phyloP scores from a whole-genome alignment of 164 flowering plant species.

The Magnolia kwangsiensis region DNA sequence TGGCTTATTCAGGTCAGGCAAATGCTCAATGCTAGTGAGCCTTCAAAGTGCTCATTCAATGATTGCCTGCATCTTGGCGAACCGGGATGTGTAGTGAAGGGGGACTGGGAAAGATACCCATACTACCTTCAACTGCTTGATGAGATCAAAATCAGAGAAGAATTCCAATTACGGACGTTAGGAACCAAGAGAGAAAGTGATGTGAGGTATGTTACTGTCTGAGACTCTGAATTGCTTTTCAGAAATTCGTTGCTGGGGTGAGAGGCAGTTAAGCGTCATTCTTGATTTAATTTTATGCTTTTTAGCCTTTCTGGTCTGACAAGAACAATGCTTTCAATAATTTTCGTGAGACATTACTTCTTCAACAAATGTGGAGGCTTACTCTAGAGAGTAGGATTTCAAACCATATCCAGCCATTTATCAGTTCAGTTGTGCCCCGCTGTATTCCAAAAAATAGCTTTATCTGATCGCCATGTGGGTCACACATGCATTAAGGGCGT shows the following conservation, averaged over 20 bases:
- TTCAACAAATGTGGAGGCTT: no score
- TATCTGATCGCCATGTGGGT: no score
- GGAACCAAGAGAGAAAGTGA: slow-evolving; percentile 92
- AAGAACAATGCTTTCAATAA: no score
- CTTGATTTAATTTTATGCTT: no score
- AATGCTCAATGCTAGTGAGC: slow-evolving; percentile 42
- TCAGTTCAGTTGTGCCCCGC: no score
- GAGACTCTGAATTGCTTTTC: background rate
- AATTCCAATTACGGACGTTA: slow-evolving; percentile 71
- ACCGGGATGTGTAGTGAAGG: slow-evolving; percentile 76
- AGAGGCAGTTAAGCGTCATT: background rate
- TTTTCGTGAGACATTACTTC: no score
- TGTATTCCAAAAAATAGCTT: no score
- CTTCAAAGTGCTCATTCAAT: slow-evolving; percentile 70
- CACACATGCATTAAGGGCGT: no score
- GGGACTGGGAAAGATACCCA: slow-evolving; percentile 89
- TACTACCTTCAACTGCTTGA: slow-evolving; percentile 89
- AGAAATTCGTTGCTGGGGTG: background rate
- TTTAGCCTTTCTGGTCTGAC: background rate
- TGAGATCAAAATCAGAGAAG: slow-evolving; percentile 89
- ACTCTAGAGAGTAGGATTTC: no score
- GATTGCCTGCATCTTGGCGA: slow-evolving; percentile 93
- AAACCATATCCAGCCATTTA: no score
- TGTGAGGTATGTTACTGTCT: slow-evolving; percentile 51
- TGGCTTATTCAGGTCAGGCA: slow-evolving; percentile 49